phyloP scores from a whole-genome alignment of 768 basidiomycete species.

The Calocybe indica region DNA sequence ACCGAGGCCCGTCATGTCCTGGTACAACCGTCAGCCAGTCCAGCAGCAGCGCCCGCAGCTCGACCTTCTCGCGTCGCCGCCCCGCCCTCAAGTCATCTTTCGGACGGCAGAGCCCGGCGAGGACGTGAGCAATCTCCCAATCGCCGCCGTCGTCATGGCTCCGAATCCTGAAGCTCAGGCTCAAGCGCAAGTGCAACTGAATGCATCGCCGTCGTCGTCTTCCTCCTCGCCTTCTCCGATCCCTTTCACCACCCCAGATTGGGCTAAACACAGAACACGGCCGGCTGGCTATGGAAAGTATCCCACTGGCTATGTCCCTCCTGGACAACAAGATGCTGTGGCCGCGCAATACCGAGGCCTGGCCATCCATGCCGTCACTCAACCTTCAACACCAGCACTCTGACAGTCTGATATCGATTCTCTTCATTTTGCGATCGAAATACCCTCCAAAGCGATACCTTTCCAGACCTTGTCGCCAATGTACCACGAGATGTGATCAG shows the following conservation, averaged over 20 bases:
- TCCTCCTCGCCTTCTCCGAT: not conserved
- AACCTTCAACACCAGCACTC: not conserved
- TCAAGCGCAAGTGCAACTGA: conserved; percentile 1
- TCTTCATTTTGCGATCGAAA: too few relatives aligned
- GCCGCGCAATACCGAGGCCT: conserved; percentile 4
- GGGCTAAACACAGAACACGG: not conserved
- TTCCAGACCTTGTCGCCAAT: too few relatives aligned
- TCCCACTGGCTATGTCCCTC: conserved; percentile 11
- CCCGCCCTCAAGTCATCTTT: not conserved
- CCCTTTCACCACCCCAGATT: not conserved
- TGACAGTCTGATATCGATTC: too few relatives aligned
- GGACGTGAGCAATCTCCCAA: not conserved
- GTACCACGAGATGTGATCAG: too few relatives aligned
- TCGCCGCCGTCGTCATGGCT: not conserved
- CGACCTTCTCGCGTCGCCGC: conserved; percentile 11
- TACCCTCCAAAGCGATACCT: too few relatives aligned
- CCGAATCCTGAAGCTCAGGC: not conserved
- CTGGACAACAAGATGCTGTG: conserved; percentile 4
- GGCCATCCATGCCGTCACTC: not conserved
- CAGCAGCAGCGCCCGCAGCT: conserved; percentile 1
- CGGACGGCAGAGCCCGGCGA: too few relatives aligned
- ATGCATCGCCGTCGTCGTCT: not conserved
- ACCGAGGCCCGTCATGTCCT: conserved; percentile 8
- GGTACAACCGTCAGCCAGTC: conserved; percentile 7
- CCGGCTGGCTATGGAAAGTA: conserved; percentile 1